Conservation (phyloP, 805 yeast species). For the Komagataella pastoris region DNA sequence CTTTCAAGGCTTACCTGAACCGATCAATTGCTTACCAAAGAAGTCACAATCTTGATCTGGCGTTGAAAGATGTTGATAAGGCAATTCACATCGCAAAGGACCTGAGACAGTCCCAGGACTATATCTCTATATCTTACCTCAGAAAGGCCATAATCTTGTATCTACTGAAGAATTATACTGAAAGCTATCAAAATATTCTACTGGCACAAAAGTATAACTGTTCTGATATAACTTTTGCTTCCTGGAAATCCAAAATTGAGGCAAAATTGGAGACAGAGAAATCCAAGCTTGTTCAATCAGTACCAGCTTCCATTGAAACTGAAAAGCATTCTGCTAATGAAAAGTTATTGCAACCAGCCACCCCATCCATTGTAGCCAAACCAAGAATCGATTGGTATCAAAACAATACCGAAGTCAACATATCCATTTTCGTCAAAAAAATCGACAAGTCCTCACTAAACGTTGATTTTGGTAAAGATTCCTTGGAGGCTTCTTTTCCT, state of each 20-base stretch:
- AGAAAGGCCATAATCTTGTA: conserved; percentile 34
- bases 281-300: neutral
- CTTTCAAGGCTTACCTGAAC: conserved; percentile 33
- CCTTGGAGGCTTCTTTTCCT: conserved; percentile 32
- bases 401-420: conserved; percentile 35
- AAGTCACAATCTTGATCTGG: conserved; percentile 29
- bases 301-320: neutral
- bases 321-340: neutral
- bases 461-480: conserved; percentile 22
- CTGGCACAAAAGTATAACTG: conserved; percentile 28
- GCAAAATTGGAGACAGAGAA: conserved; percentile 14
- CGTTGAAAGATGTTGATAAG: conserved; percentile 29
- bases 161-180: conserved; percentile 24
- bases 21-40: conserved; percentile 37
- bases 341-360: neutral
- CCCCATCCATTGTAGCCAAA: conserved; percentile 9
- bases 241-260: conserved; percentile 31
- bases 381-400: conserved; percentile 68
- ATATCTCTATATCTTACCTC: conserved; percentile 34
- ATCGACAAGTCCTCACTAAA: conserved; percentile 36
- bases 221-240: conserved; percentile 29
- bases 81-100: conserved; percentile 32
- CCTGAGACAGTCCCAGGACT: conserved; percentile 26
- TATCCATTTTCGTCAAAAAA: conserved; percentile 60
- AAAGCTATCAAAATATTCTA: conserved; percentile 27